Base-by-base conservation (phyloP, 768 basidiomycete species). In the Cubamyces lactineus region DNA sequence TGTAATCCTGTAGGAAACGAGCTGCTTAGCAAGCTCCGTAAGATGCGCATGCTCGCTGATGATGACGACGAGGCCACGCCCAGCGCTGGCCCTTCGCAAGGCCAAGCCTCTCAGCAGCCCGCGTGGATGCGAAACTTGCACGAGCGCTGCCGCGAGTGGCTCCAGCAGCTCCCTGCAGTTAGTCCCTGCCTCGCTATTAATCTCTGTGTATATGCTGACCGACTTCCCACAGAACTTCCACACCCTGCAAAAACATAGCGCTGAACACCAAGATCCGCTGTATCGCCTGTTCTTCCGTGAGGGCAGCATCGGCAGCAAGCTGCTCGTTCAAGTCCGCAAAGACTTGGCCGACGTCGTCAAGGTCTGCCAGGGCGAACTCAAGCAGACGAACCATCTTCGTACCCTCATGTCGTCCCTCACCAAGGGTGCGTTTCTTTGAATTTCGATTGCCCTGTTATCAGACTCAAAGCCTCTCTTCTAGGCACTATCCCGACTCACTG, bases 321-420 rank as follows among this genome's bases (percentile, higher is more conserved):
- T 99, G 9, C 81, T 98, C n/a, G 77, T 77, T 12, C 85, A 86
- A 59, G 91, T 98, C 53, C 83, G 87, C 52, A 85, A 79, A 72
- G 97, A 98, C 72, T 84, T 99, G 17, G 76, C 78, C 13, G 88
- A 94, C 67, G 86, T 98, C 30, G 82, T 89, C 60, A 85, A 87
- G 70, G 92, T 97, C 45, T 95, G 93, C 74, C 82, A 86, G 68
- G 96, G 95, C 53, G 84, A 84, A 65, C 77, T 94, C 53, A 97
- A 97, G 79, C 96, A 97, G 75, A 98, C 96, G 1, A 99, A 99
- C 72, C 93, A 97, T 70, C 79, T 96, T 28, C 88, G 97, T n/a
- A 86, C 85, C 4, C 79, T 99, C 26, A 91, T 98, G 87, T 92
- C 92, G 66, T 82, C 87, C 39, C 77, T 96, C 60, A 95, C 89